A percentile compares a stretch with the other conserved stretches of the same genome.
Evolutionary conservation across 805 yeast genomes (phyloP).

Genomic region (Yamadazyma laniorum): DNA sequence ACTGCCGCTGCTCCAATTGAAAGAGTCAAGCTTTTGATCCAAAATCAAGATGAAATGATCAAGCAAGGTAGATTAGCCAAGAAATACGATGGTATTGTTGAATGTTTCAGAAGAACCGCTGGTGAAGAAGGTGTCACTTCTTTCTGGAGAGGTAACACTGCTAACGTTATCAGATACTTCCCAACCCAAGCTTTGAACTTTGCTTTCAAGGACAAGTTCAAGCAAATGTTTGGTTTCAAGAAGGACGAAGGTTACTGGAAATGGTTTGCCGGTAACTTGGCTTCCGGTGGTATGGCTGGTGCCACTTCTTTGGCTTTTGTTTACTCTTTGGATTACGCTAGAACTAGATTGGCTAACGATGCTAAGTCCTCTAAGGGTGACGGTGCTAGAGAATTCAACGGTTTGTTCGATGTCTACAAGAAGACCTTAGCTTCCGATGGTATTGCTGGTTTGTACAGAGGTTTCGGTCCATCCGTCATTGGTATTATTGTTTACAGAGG

Average conservation of each 20-base stretch:
- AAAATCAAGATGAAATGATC: constrained; percentile 97
- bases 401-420: constrained; percentile 93
- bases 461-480: constrained; percentile 97
- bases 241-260: constrained; percentile 89
- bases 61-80: constrained; percentile 92
- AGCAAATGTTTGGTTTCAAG: constrained; percentile 94
- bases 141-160: constrained; percentile 99
- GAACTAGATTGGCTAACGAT: constrained; percentile 98
- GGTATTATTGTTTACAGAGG: constrained; percentile 99
- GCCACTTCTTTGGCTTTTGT: constrained; percentile 91
- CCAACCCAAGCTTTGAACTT: constrained; percentile 99
- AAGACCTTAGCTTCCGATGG: constrained; percentile 95
- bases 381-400: constrained; percentile 92
- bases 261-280: constrained; percentile 98
- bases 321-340: constrained; percentile 96
- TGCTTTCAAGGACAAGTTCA: constrained; percentile 97
- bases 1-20: constrained; percentile 98
- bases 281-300: constrained; percentile 99
- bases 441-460: constrained; percentile 98
- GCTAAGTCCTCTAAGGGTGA: constrained; percentile 84
- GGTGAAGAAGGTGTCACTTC: constrained; percentile 88
- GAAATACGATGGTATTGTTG: constrained; percentile 86
- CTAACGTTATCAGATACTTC: constrained; percentile 98
- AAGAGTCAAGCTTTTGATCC: constrained; percentile 94
- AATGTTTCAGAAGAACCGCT: constrained; percentile 93